Conservation (phyloP, 1,139 yeast genomes). For the Debaryomyces udenii region DNA sequence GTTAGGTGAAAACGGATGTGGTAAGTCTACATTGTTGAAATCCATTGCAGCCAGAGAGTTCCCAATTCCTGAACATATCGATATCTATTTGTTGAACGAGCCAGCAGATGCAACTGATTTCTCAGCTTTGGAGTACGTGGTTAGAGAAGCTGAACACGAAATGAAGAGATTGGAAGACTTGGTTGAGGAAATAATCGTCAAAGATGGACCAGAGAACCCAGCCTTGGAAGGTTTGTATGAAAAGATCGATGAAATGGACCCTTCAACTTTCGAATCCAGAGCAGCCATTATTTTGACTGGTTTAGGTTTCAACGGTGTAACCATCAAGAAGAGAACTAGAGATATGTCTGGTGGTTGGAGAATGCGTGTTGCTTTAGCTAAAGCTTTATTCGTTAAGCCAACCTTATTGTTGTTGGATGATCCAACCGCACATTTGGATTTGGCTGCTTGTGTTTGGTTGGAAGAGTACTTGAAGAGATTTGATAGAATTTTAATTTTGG, state of each 20-base stretch:
- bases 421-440: slow-evolving; percentile 99
- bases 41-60: slow-evolving; percentile 95
- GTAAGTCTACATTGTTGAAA: slow-evolving; percentile 92
- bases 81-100: slow-evolving; percentile 89
- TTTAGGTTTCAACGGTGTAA: slow-evolving; percentile 88
- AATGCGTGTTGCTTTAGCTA: slow-evolving; percentile 88
- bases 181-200: slow-evolving; percentile 86
- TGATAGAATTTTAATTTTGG: slow-evolving; percentile 90
- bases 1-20: slow-evolving; percentile 98
- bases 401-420: slow-evolving; percentile 87
- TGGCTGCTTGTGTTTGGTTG: slow-evolving; percentile 99
- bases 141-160: slow-evolving; percentile 92
- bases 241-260: slow-evolving; percentile 95
- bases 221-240: slow-evolving; percentile 87
- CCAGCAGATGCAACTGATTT: slow-evolving; percentile 94
- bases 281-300: slow-evolving; percentile 96
- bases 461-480: slow-evolving; percentile 96
- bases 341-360: slow-evolving; percentile 99
- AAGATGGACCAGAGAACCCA: slow-evolving; percentile 93
- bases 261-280: slow-evolving; percentile 92
- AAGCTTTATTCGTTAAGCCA: slow-evolving; percentile 87
- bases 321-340: slow-evolving; percentile 84
- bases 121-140: slow-evolving; percentile 95
- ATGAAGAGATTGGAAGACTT: slow-evolving; percentile 87
- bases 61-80: slow-evolving; percentile 91